These are phyloP conservation scores for Setomelanomma holmii DNA, from an alignment of 2,329 filamentous ascomycete species.

Conservation along the genomic window DNA sequence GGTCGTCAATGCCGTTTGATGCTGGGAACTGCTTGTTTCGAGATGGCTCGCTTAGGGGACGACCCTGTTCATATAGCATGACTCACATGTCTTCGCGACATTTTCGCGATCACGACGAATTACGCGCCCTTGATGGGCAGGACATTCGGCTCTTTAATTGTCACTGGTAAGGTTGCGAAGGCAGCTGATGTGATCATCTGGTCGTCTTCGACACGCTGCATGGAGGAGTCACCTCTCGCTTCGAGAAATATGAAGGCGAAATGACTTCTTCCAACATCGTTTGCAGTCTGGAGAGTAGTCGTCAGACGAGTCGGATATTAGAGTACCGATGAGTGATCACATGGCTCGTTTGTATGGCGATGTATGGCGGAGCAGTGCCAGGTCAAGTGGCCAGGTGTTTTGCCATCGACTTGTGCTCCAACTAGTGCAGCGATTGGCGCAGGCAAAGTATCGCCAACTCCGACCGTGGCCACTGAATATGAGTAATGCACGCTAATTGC, in stretches of 20 bases:
- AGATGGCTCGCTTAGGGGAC: conserved; percentile 23
- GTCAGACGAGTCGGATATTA: conserved; percentile 11
- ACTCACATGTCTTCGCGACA: conserved; percentile 18
- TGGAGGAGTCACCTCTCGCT: conserved; percentile 3
- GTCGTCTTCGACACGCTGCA: background rate
- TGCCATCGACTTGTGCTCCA: conserved; percentile 13
- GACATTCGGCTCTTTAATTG: background rate
- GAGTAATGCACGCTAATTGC: conserved; percentile 14
- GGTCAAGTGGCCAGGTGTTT: background rate
- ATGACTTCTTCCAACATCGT: conserved; percentile 9
- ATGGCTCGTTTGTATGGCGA: conserved; percentile 11
- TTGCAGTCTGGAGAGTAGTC: conserved; percentile 2
- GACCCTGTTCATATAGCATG: conserved; percentile 25
- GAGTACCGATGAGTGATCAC: conserved; percentile 12
- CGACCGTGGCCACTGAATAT: conserved; percentile 6
- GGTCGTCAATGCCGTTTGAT: conserved; percentile 24
- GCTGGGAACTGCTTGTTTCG: conserved; percentile 22
- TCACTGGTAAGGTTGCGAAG: background rate
- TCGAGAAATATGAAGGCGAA: conserved; percentile 2
- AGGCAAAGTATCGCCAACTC: conserved; percentile 8
- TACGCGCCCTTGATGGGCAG: background rate
- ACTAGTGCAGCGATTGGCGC: conserved; percentile 3
- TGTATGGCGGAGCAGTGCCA: background rate
- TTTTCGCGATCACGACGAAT: conserved; percentile 1
- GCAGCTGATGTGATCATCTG: conserved; percentile 11